Conservation (phyloP, 177 flowering plant species). For the Telopea speciosissima region DNA sequence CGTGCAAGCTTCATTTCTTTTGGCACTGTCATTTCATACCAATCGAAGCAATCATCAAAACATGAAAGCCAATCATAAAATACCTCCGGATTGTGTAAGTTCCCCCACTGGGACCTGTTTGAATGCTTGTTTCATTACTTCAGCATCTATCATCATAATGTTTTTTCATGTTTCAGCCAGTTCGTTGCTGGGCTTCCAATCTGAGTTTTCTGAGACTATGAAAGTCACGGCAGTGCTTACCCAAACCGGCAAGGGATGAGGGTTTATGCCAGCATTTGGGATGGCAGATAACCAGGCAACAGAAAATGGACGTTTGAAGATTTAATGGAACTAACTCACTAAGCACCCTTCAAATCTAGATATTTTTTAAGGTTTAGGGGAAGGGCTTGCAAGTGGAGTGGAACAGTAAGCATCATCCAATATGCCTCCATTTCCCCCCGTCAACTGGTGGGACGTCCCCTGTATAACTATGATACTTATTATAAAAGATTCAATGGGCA, state of each 20-base stretch:
- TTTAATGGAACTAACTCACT: slow-evolving; percentile 53
- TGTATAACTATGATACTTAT: slow-evolving; percentile 56
- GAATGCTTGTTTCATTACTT: background rate
- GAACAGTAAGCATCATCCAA: slow-evolving; percentile 36
- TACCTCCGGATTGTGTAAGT: too few species aligned
- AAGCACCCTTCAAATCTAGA: slow-evolving; percentile 60
- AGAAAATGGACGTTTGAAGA: slow-evolving; percentile 60
- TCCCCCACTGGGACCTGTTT: background rate
- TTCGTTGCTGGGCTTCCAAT: slow-evolving; percentile 61
- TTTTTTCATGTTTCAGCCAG: slow-evolving; percentile 49
- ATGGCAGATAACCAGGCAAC: slow-evolving; percentile 90
- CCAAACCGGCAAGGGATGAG: slow-evolving; percentile 74
- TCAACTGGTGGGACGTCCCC: slow-evolving; percentile 69
- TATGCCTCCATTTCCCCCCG: slow-evolving; percentile 35
- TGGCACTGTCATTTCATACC: too few species aligned
- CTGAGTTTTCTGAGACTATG: slow-evolving; percentile 63
- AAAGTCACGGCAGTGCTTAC: slow-evolving; percentile 45
- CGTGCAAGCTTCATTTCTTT: too few species aligned
- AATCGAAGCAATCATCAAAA: too few species aligned
- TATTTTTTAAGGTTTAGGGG: slow-evolving; percentile 36
- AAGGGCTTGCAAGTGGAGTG: slow-evolving; percentile 57
- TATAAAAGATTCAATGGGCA: slow-evolving; percentile 36
- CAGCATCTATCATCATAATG: background rate
- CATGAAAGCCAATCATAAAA: too few species aligned
- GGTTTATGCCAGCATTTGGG: slow-evolving; percentile 64